Base-by-base conservation (phyloP, 345 rosid species). In the Arabis alpina region DNA sequence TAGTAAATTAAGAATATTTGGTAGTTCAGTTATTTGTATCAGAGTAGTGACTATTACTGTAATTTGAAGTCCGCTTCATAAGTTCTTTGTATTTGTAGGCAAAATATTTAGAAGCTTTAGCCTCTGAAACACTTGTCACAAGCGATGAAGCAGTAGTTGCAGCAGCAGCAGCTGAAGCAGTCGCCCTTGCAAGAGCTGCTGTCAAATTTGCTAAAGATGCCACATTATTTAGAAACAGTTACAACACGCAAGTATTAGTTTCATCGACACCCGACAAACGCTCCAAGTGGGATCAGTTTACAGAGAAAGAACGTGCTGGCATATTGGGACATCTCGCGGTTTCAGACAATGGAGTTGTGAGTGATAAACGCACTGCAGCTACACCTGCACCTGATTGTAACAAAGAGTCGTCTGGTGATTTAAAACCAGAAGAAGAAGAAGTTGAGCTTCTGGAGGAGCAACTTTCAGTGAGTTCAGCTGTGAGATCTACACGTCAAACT, bases 121-220 rank as follows among this genome's bases (percentile, higher is more conserved):
- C 86, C 50, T 51, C 90, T 12, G 95, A 91, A 82, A 78, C 85
- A n/a, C 93, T 91, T 71, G 79, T 90, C 54, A 79, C 88, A 19
- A 76, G 88, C 52, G 95, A 94, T 72, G 97, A 94, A 71, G 95
- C 95, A 59, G 80, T 91, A 64, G 83, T 89, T 76, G 85, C 83
- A 1, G 97, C 98, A 4, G 96, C 96, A 37, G 91, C 97, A 30
- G 88, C 94, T 34, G 97, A 94, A 84, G 99, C 96, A 19, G 80
- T 94, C 53, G 81, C 93, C 72, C 97, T 94, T 76, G 97, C 96
- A 53, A 86, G 88, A 75, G 91, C 96, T 36, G 97, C 99, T 58
- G 82, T 84, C 74, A 85, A 84, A 80, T 79, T 88, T 78, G 96
- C 97, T 0, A 89, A 86, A 80, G 97, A 91, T 77, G 97, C 90